Percentiles rank a stretch among this genome's conserved stretches.
These are phyloP conservation scores for Epichloe baconii DNA, from an alignment of 2,329 filamentous ascomycete genomes.

Conservation along the genomic window DNA sequence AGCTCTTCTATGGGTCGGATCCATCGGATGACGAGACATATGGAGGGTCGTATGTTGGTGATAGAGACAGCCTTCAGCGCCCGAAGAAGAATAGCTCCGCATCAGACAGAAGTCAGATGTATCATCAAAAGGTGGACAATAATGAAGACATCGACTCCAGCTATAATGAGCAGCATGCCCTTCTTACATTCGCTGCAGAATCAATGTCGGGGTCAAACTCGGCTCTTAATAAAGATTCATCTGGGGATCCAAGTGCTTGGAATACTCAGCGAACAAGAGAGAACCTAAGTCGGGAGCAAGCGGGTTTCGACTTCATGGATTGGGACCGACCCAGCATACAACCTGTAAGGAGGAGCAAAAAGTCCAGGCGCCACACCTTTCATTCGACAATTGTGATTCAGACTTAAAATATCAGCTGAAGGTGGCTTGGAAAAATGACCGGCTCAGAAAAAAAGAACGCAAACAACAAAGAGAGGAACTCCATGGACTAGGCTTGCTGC, in stretches of 20 bases:
- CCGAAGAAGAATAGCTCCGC: not conserved
- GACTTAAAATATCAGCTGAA: constrained; percentile 51
- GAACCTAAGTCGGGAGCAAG: constrained; percentile 26
- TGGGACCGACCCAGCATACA: constrained; percentile 57
- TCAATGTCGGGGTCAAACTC: constrained; percentile 7
- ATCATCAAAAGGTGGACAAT: not conserved
- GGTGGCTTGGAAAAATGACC: constrained; percentile 51
- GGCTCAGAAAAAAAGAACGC: constrained; percentile 57
- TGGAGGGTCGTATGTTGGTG: not conserved
- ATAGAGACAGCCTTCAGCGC: not conserved
- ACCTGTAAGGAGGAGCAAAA: constrained; percentile 46
- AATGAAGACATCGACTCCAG: not conserved
- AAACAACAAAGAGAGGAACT: constrained; percentile 60
- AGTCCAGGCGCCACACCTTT: constrained; percentile 37
- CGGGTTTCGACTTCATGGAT: constrained; percentile 77
- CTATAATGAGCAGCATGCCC: constrained; percentile 13
- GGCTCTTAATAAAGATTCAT: not conserved
- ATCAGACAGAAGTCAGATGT: not conserved
- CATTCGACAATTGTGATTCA: constrained; percentile 46
- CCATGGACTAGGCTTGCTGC: constrained; percentile 52
- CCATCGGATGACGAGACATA: not conserved
- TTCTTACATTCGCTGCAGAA: constrained; percentile 14
- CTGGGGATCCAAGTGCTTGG: not conserved
- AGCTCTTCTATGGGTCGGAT: not conserved
- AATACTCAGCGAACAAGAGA: not conserved